phyloP scores from a whole-genome alignment of 805 yeast genomes.

The Monosporozyma aquatica region DNA sequence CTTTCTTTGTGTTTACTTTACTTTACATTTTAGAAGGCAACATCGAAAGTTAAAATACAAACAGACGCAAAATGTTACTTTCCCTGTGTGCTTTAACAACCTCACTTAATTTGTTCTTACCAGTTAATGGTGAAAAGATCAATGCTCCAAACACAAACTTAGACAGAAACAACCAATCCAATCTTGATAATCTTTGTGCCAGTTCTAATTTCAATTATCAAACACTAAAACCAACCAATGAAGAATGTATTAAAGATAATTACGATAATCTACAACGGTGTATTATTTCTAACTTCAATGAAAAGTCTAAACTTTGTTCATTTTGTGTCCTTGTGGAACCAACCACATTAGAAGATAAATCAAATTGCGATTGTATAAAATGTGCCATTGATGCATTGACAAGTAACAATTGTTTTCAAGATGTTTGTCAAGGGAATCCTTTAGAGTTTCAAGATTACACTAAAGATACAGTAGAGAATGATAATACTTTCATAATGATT shows the following conservation, averaged over 20 bases:
- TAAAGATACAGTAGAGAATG: background rate
- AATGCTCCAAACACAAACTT: too few species aligned
- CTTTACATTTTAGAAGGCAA: too few species aligned
- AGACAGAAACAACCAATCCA: too few species aligned
- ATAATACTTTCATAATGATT: too few species aligned
- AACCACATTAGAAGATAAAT: constrained; percentile 8
- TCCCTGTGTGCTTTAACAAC: background rate
- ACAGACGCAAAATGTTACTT: too few species aligned
- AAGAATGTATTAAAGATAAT: background rate
- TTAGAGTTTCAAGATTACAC: background rate
- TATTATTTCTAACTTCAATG: background rate
- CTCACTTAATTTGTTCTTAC: background rate
- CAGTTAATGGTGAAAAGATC: background rate
- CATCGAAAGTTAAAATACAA: too few species aligned
- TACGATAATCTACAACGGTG: background rate
- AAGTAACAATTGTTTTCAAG: constrained; percentile 9
- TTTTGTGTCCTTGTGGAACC: constrained; percentile 13
- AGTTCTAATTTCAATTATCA: background rate
- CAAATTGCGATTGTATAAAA: constrained; percentile 18
- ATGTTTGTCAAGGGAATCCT: constrained; percentile 8
- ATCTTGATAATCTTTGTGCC: background rate
- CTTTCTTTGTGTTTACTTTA: background rate
- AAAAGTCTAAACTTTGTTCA: constrained; percentile 8
- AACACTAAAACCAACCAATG: background rate
- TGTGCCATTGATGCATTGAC: constrained; percentile 12